These are phyloP conservation scores for Penicillium sp. DNA, from an alignment of 2,329 filamentous ascomycete species.

Conservation along the genomic window DNA sequence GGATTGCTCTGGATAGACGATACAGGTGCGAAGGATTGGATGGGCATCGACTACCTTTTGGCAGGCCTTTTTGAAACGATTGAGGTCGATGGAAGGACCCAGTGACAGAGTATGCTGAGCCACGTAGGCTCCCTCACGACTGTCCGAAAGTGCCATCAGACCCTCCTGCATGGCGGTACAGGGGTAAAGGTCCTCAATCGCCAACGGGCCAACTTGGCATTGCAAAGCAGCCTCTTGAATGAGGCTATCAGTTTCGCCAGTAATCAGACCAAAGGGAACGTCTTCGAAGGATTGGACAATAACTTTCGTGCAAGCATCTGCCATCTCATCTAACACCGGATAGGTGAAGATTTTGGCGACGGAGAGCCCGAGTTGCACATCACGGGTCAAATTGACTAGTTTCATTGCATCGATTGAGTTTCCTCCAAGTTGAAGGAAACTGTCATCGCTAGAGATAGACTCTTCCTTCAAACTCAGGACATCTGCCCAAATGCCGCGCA, in stretches of 20 bases:
- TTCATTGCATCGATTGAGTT: constrained; percentile 15
- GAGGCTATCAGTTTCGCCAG: not conserved
- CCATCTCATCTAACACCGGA: constrained; percentile 11
- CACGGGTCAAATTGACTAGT: constrained; percentile 6
- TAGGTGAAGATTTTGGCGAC: constrained; percentile 8
- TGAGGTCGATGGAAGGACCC: constrained; percentile 28
- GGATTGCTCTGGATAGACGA: constrained; percentile 20
- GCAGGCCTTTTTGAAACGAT: constrained; percentile 41
- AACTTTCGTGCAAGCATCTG: not conserved
- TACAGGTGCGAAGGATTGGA: constrained; percentile 44
- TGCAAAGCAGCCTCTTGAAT: constrained; percentile 9
- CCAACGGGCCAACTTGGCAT: constrained; percentile 18
- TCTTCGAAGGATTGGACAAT: constrained; percentile 3
- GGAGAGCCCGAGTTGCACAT: constrained; percentile 1
- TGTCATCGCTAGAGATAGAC: constrained; percentile 5
- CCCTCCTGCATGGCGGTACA: constrained; percentile 30
- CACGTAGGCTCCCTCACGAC: constrained; percentile 40
- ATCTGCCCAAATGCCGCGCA: constrained; percentile 9
- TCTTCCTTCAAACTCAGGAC: not conserved
- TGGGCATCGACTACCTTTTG: constrained; percentile 34
- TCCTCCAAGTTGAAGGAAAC: constrained; percentile 11
- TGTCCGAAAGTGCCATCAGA: constrained; percentile 28
- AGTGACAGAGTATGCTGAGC: constrained; percentile 38
- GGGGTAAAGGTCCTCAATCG: constrained; percentile 34
- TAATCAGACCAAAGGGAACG: constrained; percentile 9